Evolutionary conservation across 139 green algal species (phyloP), one percentile per base, ranked within the genome.

Genomic region (Bryopsis sp.): DNA sequence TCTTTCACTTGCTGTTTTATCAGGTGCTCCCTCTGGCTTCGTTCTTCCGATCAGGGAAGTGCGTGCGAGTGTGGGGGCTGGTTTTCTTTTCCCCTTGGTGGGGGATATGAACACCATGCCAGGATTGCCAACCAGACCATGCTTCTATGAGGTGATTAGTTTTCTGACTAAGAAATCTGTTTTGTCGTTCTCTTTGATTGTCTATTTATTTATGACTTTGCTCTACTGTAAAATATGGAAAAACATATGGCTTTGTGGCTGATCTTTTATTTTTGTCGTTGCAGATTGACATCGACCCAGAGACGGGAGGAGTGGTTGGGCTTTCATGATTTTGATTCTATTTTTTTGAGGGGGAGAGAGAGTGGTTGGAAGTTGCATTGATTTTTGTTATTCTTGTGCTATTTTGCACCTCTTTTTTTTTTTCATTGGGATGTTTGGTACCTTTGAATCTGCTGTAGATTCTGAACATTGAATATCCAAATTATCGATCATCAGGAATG

Each of bases 21-120:
- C 68, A 87, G 89, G 89, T 48, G 88, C 89, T 1, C 92, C 91
- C 24, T 80, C 29, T 15, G 95, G 93, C 28, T 98, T 98, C 74
- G 79, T 76, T 11, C 79, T 99, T 60, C 88, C 86, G 2, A 94
- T 99, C 72, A 71, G 81, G 1, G 93, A 98, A 66, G 65, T 99
- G 3, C 73, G 90, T 0, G 89, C 85, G 2, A 86, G 62, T 28
- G 87, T 90, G 7, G 94, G 95, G 37, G 93, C 95, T 2, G 95
- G 92, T 50, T 98, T 98, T 79, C 63, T 99, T 26, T 89, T 92
- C 50, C 84, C 89, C 0, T 73, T 97, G 28, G 88, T 96, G 34
- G 94, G 95, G 19, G 85, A 82, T 63, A 97, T 98, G 83, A 90
- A 89, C 75, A 97, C 87, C 34, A 97, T 98, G 79, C 89, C 89